Percentiles rank a stretch among this genome's conserved stretches.
These are phyloP conservation scores for Pichia sp. DNA, from an alignment of 1,139 yeast species.

Conservation along the genomic window DNA sequence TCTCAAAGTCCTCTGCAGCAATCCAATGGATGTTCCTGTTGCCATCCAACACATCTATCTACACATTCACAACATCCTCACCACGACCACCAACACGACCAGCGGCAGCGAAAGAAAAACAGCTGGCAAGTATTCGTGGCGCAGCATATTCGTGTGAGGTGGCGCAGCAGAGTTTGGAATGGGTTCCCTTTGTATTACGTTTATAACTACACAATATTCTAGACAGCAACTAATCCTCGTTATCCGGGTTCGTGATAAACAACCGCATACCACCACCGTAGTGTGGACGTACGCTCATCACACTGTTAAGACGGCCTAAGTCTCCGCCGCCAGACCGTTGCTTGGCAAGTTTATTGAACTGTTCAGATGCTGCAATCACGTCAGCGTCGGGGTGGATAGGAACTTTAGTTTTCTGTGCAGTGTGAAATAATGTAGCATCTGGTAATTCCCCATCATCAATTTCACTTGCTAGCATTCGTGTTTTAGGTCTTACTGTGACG, in stretches of 20 bases:
- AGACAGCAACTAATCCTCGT: constrained; percentile 20
- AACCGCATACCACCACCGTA: constrained; percentile 31
- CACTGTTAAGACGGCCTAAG: constrained; percentile 28
- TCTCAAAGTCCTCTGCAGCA: no score
- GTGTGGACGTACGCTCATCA: constrained; percentile 20
- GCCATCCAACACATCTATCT: no score
- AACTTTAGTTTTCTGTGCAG: constrained; percentile 23
- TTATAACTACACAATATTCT: not conserved
- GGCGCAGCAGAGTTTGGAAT: no score
- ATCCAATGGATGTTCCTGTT: no score
- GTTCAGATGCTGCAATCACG: constrained; percentile 28
- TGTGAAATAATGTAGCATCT: constrained; percentile 28
- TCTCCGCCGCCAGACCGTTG: constrained; percentile 8
- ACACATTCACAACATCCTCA: not conserved
- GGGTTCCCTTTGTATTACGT: not conserved
- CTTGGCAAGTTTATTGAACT: constrained; percentile 22
- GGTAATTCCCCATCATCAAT: constrained; percentile 58
- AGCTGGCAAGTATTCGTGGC: no score
- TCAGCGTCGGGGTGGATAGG: constrained; percentile 30
- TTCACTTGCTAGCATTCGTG: constrained; percentile 70
- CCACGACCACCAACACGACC: not conserved
- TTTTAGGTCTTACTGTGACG: constrained; percentile 58
- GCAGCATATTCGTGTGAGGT: no score
- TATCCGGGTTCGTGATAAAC: constrained; percentile 70
- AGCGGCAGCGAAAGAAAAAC: no score